Evolutionary conservation across 225 moss, liverwort and hornwort species (phyloP).

Genomic region (Polytrichum formosum): DNA sequence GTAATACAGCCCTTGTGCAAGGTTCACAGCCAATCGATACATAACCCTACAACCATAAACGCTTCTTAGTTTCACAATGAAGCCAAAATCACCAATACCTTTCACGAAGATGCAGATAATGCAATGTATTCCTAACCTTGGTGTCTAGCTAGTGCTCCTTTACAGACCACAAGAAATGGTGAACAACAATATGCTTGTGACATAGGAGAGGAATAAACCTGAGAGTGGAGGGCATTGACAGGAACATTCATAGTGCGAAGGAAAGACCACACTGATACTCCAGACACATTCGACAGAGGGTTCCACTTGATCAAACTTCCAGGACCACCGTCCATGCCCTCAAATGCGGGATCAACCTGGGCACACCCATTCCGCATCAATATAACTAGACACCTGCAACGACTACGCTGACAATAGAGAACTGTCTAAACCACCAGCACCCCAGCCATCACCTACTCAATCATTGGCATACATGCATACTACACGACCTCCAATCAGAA

Average conservation of each 20-base stretch:
- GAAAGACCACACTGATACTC: conserved; percentile 86
- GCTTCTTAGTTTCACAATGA: too few species aligned
- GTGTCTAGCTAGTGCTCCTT: too few species aligned
- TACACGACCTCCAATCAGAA: background rate
- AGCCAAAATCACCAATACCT: too few species aligned
- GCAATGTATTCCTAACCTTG: too few species aligned
- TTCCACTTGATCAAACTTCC: conserved; percentile 96
- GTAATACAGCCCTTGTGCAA: conserved; percentile 85
- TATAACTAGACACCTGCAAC: too few species aligned
- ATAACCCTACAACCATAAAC: conserved; percentile 55
- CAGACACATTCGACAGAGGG: conserved; percentile 65
- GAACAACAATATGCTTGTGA: too few species aligned
- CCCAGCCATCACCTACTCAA: too few species aligned
- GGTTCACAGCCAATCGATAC: conserved; percentile 97
- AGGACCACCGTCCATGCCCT: conserved; percentile 80
- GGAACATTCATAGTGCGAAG: conserved; percentile 83
- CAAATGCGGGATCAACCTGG: conserved; percentile 87
- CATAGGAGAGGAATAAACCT: conserved; percentile 33
- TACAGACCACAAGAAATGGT: too few species aligned
- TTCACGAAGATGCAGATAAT: too few species aligned
- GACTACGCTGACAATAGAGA: too few species aligned
- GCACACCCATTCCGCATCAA: background rate
- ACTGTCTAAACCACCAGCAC: too few species aligned
- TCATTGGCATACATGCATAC: too few species aligned
- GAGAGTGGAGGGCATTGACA: conserved; percentile 77